Evolutionary conservation across 1,139 yeast genomes (phyloP).

Genomic region (Sugiyamaella neomexicana): DNA sequence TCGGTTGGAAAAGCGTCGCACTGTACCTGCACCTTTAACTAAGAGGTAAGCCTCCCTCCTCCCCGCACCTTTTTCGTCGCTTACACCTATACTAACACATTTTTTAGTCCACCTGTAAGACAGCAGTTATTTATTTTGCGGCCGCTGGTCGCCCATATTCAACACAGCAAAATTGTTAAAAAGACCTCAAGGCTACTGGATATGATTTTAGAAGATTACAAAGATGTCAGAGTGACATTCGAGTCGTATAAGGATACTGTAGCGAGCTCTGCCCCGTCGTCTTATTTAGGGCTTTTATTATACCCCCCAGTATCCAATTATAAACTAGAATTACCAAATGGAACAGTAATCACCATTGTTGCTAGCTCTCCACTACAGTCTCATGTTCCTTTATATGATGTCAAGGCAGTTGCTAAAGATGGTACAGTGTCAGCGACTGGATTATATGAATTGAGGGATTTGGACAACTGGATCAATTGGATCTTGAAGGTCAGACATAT

Average conservation of each 20-base stretch:
- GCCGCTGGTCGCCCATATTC: conserved; percentile 68
- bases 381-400: conserved; percentile 36
- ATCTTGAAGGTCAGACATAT: conserved; percentile 26
- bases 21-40: conserved; percentile 33
- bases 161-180: conserved; percentile 56
- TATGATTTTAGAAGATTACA: conserved; percentile 41
- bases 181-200: conserved; percentile 48
- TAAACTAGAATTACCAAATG: conserved; percentile 18
- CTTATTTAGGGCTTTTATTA: conserved; percentile 35
- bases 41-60: conserved; percentile 31
- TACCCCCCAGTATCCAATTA: conserved; percentile 33
- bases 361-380: conserved; percentile 38
- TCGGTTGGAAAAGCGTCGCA: conserved; percentile 49
- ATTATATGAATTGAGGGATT: conserved; percentile 60
- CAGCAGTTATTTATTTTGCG: conserved; percentile 54
- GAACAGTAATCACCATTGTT: conserved; percentile 27
- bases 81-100: not conserved
- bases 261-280: conserved; percentile 11
- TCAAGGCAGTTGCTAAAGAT: conserved; percentile 45
- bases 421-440: conserved; percentile 32
- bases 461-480: conserved; percentile 70
- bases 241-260: conserved; percentile 19
- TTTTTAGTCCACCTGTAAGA: conserved; percentile 28
- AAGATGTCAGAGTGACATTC: conserved; percentile 26
- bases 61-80: conserved; percentile 16